Percentiles rank a stretch among this genome's conserved stretches.
phyloP scores from a whole-genome alignment of 257 asterid genomes.

The Prunella vulgaris region DNA sequence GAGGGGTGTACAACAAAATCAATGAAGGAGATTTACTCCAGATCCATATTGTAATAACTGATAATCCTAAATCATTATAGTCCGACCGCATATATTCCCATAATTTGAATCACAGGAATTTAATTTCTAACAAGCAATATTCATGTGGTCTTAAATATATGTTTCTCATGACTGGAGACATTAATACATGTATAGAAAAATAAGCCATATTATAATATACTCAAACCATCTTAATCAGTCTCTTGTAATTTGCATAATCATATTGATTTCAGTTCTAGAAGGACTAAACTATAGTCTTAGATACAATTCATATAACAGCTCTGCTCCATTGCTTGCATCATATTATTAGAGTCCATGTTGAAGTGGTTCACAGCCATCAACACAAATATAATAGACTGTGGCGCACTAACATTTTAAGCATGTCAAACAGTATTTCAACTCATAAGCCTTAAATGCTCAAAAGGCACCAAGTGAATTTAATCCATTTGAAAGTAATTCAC shows the following conservation, averaged over 20 bases:
- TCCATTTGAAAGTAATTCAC: neutral
- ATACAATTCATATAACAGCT: neutral
- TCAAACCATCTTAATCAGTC: neutral
- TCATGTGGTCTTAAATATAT: neutral
- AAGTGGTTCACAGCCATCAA: neutral
- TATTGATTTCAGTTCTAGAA: neutral
- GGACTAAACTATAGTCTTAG: neutral
- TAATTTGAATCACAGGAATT: neutral
- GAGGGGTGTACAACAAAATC: neutral
- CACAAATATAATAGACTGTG: neutral
- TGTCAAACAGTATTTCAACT: neutral
- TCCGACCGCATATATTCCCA: neutral
- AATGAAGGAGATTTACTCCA: neutral
- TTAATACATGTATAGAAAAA: neutral
- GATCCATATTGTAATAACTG: neutral
- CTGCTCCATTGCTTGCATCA: neutral
- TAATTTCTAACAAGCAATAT: neutral
- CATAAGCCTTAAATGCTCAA: slow-evolving; percentile 8
- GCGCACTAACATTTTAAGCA: neutral
- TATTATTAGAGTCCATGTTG: neutral
- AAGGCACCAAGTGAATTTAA: neutral
- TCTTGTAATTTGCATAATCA: neutral
- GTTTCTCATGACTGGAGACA: neutral
- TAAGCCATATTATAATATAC: neutral
- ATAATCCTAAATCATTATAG: neutral